Evolutionary conservation across 805 yeast species (phyloP).

Genomic region (Hanseniaspora vineae): DNA sequence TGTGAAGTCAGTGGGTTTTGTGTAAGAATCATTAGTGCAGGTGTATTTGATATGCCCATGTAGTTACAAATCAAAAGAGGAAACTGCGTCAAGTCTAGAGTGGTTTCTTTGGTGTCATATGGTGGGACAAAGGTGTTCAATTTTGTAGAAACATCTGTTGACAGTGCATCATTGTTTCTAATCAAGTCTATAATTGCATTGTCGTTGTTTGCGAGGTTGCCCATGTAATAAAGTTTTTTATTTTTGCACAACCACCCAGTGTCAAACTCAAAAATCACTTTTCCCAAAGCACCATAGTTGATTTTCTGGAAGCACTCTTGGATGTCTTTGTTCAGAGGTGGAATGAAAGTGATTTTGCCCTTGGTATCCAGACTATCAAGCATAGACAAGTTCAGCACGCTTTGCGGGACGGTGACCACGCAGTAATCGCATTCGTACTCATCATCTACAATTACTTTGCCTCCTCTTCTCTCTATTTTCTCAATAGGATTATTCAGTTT

Average conservation of each 20-base stretch:
- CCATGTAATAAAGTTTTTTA: constrained; percentile 5
- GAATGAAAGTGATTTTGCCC: constrained; percentile 43
- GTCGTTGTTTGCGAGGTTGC: not conserved
- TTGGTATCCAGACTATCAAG: constrained; percentile 5
- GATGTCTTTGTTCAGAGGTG: constrained; percentile 38
- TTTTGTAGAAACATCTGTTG: not conserved
- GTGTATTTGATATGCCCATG: constrained; percentile 33
- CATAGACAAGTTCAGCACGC: constrained; percentile 38
- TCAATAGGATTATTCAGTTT: not conserved
- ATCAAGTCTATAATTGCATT: not conserved
- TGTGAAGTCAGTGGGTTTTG: constrained; percentile 64
- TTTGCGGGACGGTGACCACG: constrained; percentile 69
- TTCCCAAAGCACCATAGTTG: constrained; percentile 60
- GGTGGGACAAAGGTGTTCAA: not conserved
- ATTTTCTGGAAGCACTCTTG: constrained; percentile 32
- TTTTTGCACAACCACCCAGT: constrained; percentile 45
- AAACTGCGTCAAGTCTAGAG: constrained; percentile 8
- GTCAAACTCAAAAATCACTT: constrained; percentile 57
- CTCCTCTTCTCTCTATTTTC: constrained; percentile 1
- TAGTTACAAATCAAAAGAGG: constrained; percentile 55
- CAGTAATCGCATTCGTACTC: constrained; percentile 36
- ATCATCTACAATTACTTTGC: constrained; percentile 13
- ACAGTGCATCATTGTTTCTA: not conserved
- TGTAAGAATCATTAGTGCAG: constrained; percentile 51
- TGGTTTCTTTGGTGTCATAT: not conserved